Conservation (phyloP, 805 yeast species). For the Ascoidea tarda region DNA sequence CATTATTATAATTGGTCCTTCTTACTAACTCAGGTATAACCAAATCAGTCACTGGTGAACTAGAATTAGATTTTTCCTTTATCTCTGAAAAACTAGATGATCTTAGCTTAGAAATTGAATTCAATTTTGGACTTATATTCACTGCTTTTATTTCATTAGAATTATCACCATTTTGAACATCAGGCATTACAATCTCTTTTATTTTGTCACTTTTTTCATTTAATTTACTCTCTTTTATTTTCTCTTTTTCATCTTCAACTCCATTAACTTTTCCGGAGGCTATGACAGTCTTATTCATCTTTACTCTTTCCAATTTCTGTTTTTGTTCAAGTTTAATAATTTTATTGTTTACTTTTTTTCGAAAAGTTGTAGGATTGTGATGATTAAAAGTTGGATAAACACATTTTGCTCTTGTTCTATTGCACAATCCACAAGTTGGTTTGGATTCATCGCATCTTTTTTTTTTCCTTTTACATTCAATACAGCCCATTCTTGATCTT, state of each 20-base stretch:
- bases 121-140: background rate
- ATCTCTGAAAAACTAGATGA: background rate
- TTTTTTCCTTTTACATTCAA: constrained; percentile 51
- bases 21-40: background rate
- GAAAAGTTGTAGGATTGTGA: background rate
- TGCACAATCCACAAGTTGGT: constrained; percentile 45
- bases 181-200: too few relatives aligned
- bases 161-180: background rate
- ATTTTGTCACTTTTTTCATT: background rate
- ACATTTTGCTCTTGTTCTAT: constrained; percentile 27
- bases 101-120: background rate
- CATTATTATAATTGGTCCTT: background rate
- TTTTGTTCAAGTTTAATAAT: too few relatives aligned
- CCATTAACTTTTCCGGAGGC: too few relatives aligned
- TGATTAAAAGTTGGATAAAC: constrained; percentile 18
- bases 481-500: constrained; percentile 31
- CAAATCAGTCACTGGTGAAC: background rate
- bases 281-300: too few relatives aligned
- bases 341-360: too few relatives aligned
- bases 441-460: constrained; percentile 54
- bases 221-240: too few relatives aligned
- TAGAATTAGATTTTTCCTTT: background rate
- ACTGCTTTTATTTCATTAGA: background rate
- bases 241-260: background rate
- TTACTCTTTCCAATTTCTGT: too few relatives aligned